These are phyloP conservation scores for Apiotrichum veenhuisii DNA, from an alignment of 1,284 basidiomycete genomes.

Conservation along the genomic window DNA sequence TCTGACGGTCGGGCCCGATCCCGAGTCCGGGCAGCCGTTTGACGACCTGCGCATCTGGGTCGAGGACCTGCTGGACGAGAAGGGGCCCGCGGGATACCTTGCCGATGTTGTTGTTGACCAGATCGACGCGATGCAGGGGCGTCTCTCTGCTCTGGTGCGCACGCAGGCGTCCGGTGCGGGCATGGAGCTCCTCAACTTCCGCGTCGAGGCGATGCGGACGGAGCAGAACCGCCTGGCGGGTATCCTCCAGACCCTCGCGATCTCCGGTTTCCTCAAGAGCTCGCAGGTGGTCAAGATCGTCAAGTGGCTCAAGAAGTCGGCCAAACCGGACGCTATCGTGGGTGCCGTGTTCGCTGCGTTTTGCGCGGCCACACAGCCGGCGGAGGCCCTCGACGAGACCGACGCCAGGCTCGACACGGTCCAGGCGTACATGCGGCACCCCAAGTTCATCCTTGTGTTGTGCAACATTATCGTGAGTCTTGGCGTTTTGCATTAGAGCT, in stretches of 20 bases:
- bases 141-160: conserved; percentile 26
- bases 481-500: background rate
- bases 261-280: conserved; percentile 34
- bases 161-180: conserved; percentile 21
- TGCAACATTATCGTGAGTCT: conserved; percentile 25
- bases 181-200: conserved; percentile 37
- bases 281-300: conserved; percentile 41
- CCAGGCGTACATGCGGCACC: conserved; percentile 21
- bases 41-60: conserved; percentile 34
- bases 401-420: conserved; percentile 27
- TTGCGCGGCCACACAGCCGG: conserved; percentile 29
- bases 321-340: conserved; percentile 32
- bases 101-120: conserved; percentile 39
- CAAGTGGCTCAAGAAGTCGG: conserved; percentile 44
- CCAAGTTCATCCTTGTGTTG: conserved; percentile 35
- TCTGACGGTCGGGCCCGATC: conserved; percentile 24
- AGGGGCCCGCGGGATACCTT: conserved; percentile 26
- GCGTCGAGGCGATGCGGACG: conserved; percentile 26
- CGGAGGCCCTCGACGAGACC: conserved; percentile 23
- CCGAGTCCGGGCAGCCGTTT: conserved; percentile 25
- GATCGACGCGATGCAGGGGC: conserved; percentile 30
- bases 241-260: conserved; percentile 29
- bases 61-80: conserved; percentile 32
- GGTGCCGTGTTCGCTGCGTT: conserved; percentile 30
- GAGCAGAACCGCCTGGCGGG: conserved; percentile 40